These are phyloP conservation scores for Pyrus pyrifolia DNA, from an alignment of 306 rosid species.

Conservation along the genomic window DNA sequence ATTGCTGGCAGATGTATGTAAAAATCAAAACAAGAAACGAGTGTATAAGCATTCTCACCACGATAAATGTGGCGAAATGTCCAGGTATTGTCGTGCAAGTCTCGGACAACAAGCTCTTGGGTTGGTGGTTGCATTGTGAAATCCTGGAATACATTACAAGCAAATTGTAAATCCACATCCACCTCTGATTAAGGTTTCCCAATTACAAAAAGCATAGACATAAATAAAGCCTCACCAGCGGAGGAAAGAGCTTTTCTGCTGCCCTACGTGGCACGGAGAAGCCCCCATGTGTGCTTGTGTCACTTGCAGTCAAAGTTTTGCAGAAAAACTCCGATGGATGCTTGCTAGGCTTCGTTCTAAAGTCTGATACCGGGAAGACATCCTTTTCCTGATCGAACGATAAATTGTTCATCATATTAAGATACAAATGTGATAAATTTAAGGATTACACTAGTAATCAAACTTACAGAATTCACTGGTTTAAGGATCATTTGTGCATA, in stretches of 20 bases:
- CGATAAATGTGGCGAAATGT: conserved; percentile 91
- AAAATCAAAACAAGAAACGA: background rate
- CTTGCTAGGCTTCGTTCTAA: conserved; percentile 68
- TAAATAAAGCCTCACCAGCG: conserved; percentile 42
- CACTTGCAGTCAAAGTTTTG: conserved; percentile 95
- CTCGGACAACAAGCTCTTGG: conserved; percentile 83
- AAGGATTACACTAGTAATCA: background rate
- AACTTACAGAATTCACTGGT: conserved; percentile 84
- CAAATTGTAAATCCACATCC: conserved; percentile 1
- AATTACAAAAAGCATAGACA: background rate
- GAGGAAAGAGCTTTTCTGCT: conserved; percentile 91
- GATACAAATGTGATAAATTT: background rate
- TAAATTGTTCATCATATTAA: background rate
- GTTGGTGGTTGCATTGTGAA: conserved; percentile 85
- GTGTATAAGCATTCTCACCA: conserved; percentile 40
- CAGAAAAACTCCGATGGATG: conserved; percentile 95
- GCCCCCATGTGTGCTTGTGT: conserved; percentile 91
- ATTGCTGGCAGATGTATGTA: background rate
- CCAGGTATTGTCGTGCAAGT: conserved; percentile 86
- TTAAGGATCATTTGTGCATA: conserved; percentile 95
- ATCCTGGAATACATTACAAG: conserved; percentile 43
- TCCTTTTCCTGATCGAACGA: conserved; percentile 62
- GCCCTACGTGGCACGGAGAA: conserved; percentile 94
- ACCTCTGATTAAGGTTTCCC: background rate
- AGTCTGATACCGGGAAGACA: conserved; percentile 76